Base-by-base conservation (phyloP, 2,329 filamentous ascomycete species). In the Aureobasidium sp. region DNA sequence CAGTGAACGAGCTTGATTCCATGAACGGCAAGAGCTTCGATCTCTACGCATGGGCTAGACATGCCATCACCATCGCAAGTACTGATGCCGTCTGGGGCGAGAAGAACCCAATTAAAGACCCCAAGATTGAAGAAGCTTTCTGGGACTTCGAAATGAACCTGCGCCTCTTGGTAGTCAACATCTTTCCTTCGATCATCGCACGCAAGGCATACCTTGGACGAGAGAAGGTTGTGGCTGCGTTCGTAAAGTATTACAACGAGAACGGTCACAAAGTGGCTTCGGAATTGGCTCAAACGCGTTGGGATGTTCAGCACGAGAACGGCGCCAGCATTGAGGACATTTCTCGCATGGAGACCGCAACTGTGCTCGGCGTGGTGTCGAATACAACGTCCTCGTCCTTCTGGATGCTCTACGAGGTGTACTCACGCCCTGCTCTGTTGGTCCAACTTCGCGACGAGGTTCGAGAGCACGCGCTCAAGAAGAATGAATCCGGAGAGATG, bases 21-120 rank as follows among this genome's bases (percentile, higher is more conserved):
- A 2, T 65, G 3, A 27, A 67, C 75, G 8, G 67, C 69, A 2
- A 60, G 13, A 48, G 15, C 16, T 42, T 61, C 21, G 75, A 75
- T 11, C 48, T 80, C 0, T 80, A 69, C 63, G 37, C 69, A 0
- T 78, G 75, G 75, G 44, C 73, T 13, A 69, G 74, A n/a, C 63
- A 73, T 8, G 63, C 72, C 1, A 72, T 79, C 59, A 74, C 73
- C 1, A 54, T 73, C 3, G 75, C 76, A 6, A 76, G 74, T 0
- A 70, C 71, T 10, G 64, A 71, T 32, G 72, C 75, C 3, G 68
- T 81, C n/a, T 79, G 76, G 54, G 78, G 79, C 1, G 71, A 74
- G 1, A 63, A 74, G 1, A 78, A 80, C 59, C 77, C 77, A 0
- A 70, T 79, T 32, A 53, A 66, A 0, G 67, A 77, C 9, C 67